Percentiles rank a stretch among this genome's conserved stretches.
phyloP scores from a whole-genome alignment of 225 moss, liverwort and hornwort genomes.

The Physcomitrium patens region DNA sequence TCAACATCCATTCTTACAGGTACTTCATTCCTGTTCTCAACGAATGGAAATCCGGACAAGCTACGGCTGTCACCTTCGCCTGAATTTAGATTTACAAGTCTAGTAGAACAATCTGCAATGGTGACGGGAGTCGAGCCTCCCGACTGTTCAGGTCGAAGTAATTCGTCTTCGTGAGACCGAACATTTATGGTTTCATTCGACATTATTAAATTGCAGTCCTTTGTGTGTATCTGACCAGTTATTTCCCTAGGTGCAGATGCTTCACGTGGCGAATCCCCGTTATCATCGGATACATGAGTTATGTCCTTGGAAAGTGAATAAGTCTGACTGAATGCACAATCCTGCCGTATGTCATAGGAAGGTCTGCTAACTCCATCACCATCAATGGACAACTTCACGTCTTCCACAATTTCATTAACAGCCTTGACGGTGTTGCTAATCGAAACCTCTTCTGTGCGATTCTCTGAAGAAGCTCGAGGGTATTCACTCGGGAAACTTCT shows the following conservation, averaged over 20 bases:
- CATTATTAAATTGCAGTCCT: constrained; percentile 30
- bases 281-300: constrained; percentile 12
- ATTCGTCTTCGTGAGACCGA: constrained; percentile 10
- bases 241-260: constrained; percentile 7
- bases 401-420: constrained; percentile 25
- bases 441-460: constrained; percentile 27
- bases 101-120: constrained; percentile 18
- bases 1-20: constrained; percentile 18
- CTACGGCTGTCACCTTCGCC: constrained; percentile 20
- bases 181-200: constrained; percentile 34
- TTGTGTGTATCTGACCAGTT: constrained; percentile 26
- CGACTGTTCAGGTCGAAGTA: constrained; percentile 30
- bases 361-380: constrained; percentile 32
- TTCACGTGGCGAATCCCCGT: constrained; percentile 23
- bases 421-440: constrained; percentile 21
- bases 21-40: constrained; percentile 21
- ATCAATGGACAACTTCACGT: constrained; percentile 26
- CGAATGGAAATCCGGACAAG: constrained; percentile 15
- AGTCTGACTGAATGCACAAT: constrained; percentile 16
- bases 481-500: constrained; percentile 11
- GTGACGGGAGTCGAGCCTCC: constrained; percentile 11
- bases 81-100: constrained; percentile 14
- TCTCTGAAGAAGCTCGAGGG: constrained; percentile 26
- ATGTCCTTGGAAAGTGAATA: constrained; percentile 14
- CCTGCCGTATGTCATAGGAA: constrained; percentile 21